Base-by-base conservation (phyloP, 148 eudicot species). In the Fallopia convolvulus region DNA sequence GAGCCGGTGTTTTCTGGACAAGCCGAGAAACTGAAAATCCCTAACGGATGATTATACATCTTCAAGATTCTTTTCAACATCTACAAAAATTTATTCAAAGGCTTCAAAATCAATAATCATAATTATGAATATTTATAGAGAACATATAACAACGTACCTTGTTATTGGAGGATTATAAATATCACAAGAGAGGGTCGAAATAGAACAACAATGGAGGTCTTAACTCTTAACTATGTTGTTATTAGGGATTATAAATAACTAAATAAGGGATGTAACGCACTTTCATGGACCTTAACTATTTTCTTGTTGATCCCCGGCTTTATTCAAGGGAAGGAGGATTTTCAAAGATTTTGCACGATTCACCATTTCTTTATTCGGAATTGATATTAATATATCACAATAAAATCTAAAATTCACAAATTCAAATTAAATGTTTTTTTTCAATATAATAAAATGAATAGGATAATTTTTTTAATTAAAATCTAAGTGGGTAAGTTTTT, bases 1-100 rank as follows among this genome's bases (percentile, higher is more conserved):
- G 68, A 65, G 6, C 72, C 72, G 0, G 46, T 9, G 46, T 68
- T 68, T 3, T 36, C 46, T 6, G 72, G 44, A 68, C 72, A 68
- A 20, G 46, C 72, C 10, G 36, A 61, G 21, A 14, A 18, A 15
- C 44, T 68, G n/a, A 68, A 15, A 15, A 36, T 4, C 44, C 21
- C n/a, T 7, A 68, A 20, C 44, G 9, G n/a, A n/a, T n/a, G 72
- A 42, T 14, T 42, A 36, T 14, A 36, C 44, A 36, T 68, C 44
- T 68, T 68, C 44, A 68, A 68, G 21, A 68, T 17, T 68, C 21
- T 68, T 39, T 68, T 68, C 72, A 68, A 36, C 44, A 68, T 68
- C 72, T 68, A 63, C 14, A 30, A 63, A 50, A 30, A 63, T 2
- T 26, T 23, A 12, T 30, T 32, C 39, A 63, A 8, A 13, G 3